A percentile compares a stretch with the other conserved stretches of the same genome.
Evolutionary conservation across 164 flowering plant species (phyloP).

Genomic region (Nelumbo lutea): DNA sequence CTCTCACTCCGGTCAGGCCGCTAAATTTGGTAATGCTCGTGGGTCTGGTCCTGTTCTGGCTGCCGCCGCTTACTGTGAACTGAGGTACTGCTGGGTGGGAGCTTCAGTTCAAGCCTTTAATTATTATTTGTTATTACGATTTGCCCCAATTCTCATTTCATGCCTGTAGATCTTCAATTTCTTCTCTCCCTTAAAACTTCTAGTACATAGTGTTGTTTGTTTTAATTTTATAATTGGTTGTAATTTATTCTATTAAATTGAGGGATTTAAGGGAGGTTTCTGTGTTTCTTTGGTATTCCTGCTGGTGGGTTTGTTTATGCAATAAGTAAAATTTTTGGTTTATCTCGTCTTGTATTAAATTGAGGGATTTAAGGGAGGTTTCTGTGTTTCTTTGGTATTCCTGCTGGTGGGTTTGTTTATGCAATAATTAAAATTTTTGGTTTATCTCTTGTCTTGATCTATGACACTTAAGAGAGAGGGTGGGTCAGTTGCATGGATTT

Average conservation of each 20-base stretch:
- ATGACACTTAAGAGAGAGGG: too few species aligned
- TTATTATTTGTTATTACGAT: slow-evolving; percentile 6
- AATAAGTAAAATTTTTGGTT: too few species aligned
- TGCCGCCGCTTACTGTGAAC: slow-evolving; percentile 7
- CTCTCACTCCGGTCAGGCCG: slow-evolving; percentile 3
- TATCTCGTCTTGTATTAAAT: neutral
- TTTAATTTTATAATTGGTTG: neutral
- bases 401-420: too few species aligned
- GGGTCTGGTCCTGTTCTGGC: slow-evolving; percentile 10
- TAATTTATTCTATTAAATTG: neutral
- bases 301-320: too few species aligned
- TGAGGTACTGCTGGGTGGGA: neutral
- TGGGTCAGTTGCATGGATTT: too few species aligned
- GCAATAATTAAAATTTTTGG: too few species aligned
- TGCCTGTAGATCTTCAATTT: neutral
- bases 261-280: neutral
- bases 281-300: too few species aligned
- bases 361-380: neutral
- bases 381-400: too few species aligned
- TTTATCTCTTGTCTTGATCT: too few species aligned
- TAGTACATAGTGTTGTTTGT: neutral
- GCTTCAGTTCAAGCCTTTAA: slow-evolving; percentile 11
- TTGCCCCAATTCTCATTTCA: slow-evolving; percentile 1
- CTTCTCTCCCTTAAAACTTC: neutral
- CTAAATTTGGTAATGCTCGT: slow-evolving; percentile 8